Evolutionary conservation across 148 eudicot species (phyloP), one percentile per base, ranked within the genome.

Genomic region (Fagopyrum homotropicum): DNA sequence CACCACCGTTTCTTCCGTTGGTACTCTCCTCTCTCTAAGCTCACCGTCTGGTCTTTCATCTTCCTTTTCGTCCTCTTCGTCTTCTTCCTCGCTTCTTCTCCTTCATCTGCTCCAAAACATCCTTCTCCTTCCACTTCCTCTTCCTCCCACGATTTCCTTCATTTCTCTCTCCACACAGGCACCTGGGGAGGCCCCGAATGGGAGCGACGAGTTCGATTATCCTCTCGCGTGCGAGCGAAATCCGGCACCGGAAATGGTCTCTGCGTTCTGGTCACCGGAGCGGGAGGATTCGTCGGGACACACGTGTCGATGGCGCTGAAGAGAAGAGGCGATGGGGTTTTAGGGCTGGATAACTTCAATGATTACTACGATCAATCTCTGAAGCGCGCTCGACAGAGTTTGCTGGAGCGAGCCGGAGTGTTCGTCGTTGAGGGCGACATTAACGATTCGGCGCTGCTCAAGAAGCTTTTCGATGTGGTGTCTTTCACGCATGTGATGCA

Each of bases 321-420:
- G 46, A 74, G 84, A 11, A 78, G 91, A 4, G 93, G 93, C 0
- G 89, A 88, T 48, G 91, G 91, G 6, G 91, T 89, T 2, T 59
- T 89, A 6, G 93, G 93, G 45, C 76, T 89, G 4, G 93, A 89
- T 14, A 89, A 89, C 74, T 88, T 89, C 82, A 89, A 89, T 72
- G 54, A 52, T 12, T 89, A 87, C 78, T 89, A 89, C 75, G 93
- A 89, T 26, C 80, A 75, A 6, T 35, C 75, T 0, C 79, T 89
- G 56, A 89, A 89, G 35, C 52, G 80, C 4, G 76, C 89, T 5
- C 86, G 93, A 7, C 84, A 82, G 77, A 72, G 52, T 68, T 80
- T 84, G 29, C 80, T 89, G 19, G 88, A 88, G 17, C 88, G 86
- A 0, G 63, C 82, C n/a, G 91, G 89, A 29, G 85, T 89, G 8